A percentile compares a stretch with the other conserved stretches of the same genome.
Conservation (phyloP, 176 grass and related monocot genomes). For the Ampelocalamus luodianensis region DNA sequence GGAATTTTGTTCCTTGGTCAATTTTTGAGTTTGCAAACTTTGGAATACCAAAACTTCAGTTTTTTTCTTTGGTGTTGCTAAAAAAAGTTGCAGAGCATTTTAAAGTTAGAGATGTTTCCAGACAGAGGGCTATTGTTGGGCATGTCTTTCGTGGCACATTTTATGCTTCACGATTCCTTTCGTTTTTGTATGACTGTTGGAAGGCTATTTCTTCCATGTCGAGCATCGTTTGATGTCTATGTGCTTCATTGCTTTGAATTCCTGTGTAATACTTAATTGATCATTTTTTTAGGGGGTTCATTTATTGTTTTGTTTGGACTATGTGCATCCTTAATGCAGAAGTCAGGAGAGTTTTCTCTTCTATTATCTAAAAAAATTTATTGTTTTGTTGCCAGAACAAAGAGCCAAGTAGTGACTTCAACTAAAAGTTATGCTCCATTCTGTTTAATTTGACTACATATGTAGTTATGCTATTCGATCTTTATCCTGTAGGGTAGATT, state of each 20-base stretch:
- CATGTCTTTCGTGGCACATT: not conserved
- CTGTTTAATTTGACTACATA: conserved; percentile 2
- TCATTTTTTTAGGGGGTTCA: not conserved
- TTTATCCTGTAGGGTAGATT: not conserved
- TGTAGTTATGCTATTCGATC: conserved; percentile 1
- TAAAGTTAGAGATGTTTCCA: too few species aligned
- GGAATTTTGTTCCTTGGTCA: too few species aligned
- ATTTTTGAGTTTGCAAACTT: too few species aligned
- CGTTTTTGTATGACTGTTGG: not conserved
- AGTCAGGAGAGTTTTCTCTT: too few species aligned
- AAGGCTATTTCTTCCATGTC: not conserved
- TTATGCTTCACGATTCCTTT: not conserved
- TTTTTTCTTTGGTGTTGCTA: too few species aligned
- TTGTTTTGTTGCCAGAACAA: conserved; percentile 1
- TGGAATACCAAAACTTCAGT: too few species aligned
- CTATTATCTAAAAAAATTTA: too few species aligned
- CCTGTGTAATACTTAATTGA: not conserved
- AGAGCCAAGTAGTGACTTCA: not conserved
- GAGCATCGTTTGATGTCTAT: not conserved
- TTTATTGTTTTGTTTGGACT: conserved; percentile 1
- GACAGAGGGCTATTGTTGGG: not conserved
- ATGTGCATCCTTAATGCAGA: too few species aligned
- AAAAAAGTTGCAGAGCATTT: too few species aligned
- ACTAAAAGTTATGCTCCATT: not conserved
- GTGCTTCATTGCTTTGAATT: not conserved